Evolutionary conservation across 177 flowering plant species (phyloP).

Genomic region (Vitis hybrid): DNA sequence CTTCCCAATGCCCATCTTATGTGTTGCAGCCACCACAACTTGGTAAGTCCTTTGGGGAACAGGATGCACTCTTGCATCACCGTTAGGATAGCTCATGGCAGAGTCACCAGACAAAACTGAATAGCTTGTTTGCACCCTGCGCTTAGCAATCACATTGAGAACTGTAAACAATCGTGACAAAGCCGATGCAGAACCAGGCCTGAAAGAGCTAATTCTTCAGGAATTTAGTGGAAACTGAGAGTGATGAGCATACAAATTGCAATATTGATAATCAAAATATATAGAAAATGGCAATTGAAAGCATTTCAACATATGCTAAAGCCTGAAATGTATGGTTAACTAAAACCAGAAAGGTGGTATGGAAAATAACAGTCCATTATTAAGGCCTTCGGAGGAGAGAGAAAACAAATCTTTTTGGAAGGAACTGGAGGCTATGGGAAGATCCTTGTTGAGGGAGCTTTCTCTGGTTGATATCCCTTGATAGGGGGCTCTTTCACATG

Average conservation of each 20-base stretch:
- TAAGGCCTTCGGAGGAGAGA: background rate
- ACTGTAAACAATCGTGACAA: constrained; percentile 3
- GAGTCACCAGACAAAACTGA: constrained; percentile 42
- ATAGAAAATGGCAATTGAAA: background rate
- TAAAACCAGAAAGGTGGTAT: background rate
- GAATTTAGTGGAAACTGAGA: constrained; percentile 9
- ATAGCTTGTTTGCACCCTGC: background rate
- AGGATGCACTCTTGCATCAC: constrained; percentile 9
- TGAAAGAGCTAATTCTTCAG: constrained; percentile 5
- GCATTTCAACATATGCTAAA: background rate
- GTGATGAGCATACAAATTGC: background rate
- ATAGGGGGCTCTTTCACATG: no score
- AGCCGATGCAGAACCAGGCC: constrained; percentile 1
- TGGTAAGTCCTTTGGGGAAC: constrained; percentile 51
- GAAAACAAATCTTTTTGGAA: no score
- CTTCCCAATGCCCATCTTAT: constrained; percentile 66
- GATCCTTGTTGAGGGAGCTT: no score
- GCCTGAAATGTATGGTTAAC: background rate
- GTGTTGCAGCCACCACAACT: constrained; percentile 77
- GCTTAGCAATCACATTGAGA: background rate
- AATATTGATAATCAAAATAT: background rate
- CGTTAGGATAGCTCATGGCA: constrained; percentile 25
- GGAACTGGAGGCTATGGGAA: no score
- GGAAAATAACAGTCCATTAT: background rate
- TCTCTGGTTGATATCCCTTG: no score